Conservation (phyloP, 768 basidiomycete genomes). For the Tylopilus subfusipes region DNA sequence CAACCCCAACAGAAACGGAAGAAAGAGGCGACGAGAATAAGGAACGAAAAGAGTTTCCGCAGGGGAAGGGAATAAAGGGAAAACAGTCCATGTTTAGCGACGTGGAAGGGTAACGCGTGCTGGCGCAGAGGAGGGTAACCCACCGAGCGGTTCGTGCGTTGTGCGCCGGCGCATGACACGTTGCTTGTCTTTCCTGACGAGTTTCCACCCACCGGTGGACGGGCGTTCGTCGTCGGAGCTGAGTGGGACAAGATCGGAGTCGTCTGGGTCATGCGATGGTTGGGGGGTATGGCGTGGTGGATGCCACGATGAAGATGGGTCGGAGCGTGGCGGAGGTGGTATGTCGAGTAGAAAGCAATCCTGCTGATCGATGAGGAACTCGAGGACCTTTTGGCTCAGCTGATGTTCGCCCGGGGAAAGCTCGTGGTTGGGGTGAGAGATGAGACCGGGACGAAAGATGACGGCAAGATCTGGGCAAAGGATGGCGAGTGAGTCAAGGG, state of each 20-base stretch:
- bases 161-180: slow-evolving; percentile 55
- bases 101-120: slow-evolving; percentile 27
- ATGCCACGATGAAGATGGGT: slow-evolving; percentile 30
- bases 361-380: slow-evolving; percentile 95
- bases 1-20: slow-evolving; percentile 13
- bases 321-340: slow-evolving; percentile 56
- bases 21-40: slow-evolving; percentile 3
- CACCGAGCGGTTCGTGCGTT: slow-evolving; percentile 44
- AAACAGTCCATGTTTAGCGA: slow-evolving; percentile 25
- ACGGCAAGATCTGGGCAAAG: slow-evolving; percentile 77
- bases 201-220: slow-evolving; percentile 51
- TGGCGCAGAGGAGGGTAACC: slow-evolving; percentile 33
- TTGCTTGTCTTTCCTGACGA: slow-evolving; percentile 39
- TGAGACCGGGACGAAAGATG: slow-evolving; percentile 93
- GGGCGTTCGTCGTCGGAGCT: slow-evolving; percentile 50
- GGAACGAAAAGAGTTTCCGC: not conserved
- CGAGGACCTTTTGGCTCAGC: slow-evolving; percentile 84
- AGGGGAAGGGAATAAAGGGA: not conserved
- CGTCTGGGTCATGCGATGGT: slow-evolving; percentile 33
- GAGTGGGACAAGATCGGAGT: slow-evolving; percentile 44
- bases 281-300: slow-evolving; percentile 14
- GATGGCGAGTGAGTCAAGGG: not conserved
- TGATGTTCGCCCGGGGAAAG: slow-evolving; percentile 83
- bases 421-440: slow-evolving; percentile 86
- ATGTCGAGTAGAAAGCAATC: slow-evolving; percentile 93